Evolutionary conservation across 805 yeast genomes (phyloP).

Genomic region (Candida maesae): DNA sequence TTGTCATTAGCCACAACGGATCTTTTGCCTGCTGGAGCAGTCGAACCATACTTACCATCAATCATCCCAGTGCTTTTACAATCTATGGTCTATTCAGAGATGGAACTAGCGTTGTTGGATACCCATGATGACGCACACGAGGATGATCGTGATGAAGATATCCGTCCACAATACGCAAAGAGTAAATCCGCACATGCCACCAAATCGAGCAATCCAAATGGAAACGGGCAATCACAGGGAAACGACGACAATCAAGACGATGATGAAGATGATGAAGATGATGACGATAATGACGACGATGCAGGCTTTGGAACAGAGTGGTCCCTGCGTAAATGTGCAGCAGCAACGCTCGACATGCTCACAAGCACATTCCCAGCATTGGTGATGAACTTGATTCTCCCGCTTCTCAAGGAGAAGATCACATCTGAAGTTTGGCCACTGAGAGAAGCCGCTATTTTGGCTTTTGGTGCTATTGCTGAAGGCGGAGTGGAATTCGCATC

Average conservation of each 20-base stretch:
- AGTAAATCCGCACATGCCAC: conserved; percentile 38
- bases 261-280: conserved; percentile 61
- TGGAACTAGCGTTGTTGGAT: conserved; percentile 67
- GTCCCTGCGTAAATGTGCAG: conserved; percentile 91
- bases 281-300: conserved; percentile 37
- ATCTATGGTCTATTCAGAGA: conserved; percentile 86
- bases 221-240: conserved; percentile 29
- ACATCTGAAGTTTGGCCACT: conserved; percentile 77
- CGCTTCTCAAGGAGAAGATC: conserved; percentile 69
- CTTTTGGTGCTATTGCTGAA: conserved; percentile 92
- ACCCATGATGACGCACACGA: conserved; percentile 69
- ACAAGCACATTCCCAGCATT: conserved; percentile 65
- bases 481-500: conserved; percentile 74
- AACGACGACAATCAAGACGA: conserved; percentile 61
- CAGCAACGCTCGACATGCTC: conserved; percentile 84
- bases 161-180: conserved; percentile 76
- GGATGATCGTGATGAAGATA: conserved; percentile 85
- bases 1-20: conserved; percentile 60
- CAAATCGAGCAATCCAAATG: conserved; percentile 34
- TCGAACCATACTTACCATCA: conserved; percentile 52
- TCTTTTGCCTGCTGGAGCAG: conserved; percentile 48
- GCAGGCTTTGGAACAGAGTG: conserved; percentile 70
- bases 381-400: conserved; percentile 65
- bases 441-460: conserved; percentile 89
- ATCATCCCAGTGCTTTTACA: conserved; percentile 76